Conservation (phyloP, 768 basidiomycete genomes). For the Amanita fuliginea region DNA sequence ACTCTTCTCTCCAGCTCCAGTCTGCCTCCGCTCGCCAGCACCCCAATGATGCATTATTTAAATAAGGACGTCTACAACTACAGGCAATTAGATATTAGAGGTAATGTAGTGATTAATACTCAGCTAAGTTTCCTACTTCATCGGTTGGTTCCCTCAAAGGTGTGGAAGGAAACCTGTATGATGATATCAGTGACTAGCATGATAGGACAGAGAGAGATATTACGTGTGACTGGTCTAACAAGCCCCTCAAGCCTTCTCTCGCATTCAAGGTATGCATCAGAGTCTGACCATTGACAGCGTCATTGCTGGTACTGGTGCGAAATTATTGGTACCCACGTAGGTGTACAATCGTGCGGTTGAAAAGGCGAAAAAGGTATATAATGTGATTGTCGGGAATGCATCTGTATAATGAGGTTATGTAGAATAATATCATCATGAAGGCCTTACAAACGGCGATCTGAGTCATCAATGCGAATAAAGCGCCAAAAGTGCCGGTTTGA, state of each 20-base stretch:
- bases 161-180: too few species aligned
- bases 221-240: background rate
- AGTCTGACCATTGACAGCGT: background rate
- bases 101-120: too few species aligned
- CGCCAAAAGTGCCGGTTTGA: conserved; percentile 7
- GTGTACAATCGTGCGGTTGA: conserved; percentile 8
- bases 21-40: too few species aligned
- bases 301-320: background rate
- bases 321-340: conserved; percentile 1
- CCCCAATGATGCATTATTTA: too few species aligned
- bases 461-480: conserved; percentile 5
- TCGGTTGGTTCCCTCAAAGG: too few species aligned
- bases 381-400: background rate
- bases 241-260: background rate
- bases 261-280: conserved; percentile 7
- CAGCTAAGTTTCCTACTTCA: too few species aligned
- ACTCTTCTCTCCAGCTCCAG: too few species aligned
- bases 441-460: conserved; percentile 6
- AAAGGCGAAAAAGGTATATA: conserved; percentile 7
- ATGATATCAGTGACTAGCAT: too few species aligned
- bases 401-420: background rate
- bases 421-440: background rate
- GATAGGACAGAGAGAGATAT: too few species aligned
- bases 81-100: too few species aligned
- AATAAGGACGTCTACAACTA: too few species aligned